A percentile compares a stretch with the other conserved stretches of the same genome.
Conservation (phyloP, 2,329 filamentous ascomycete species). For the Sporothrix pseudoabietina region DNA sequence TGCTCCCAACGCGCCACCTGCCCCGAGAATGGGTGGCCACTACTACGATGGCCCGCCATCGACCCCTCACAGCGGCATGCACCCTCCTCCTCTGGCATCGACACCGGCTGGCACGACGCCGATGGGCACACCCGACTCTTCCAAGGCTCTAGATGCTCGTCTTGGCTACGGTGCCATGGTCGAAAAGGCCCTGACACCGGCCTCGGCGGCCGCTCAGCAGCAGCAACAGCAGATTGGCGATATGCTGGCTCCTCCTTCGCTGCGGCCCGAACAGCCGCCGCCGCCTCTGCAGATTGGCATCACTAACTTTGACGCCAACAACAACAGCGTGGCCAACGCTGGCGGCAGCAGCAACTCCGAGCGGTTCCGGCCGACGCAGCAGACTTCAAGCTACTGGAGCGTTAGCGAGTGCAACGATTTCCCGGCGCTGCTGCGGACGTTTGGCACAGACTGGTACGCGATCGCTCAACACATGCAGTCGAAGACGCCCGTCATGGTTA, state of each 20-base stretch:
- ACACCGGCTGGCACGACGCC: neutral
- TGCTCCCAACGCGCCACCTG: slow-evolving; percentile 37
- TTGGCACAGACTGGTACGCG: slow-evolving; percentile 75
- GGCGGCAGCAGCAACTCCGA: slow-evolving; percentile 37
- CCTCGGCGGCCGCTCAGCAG: slow-evolving; percentile 31
- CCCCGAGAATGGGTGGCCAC: slow-evolving; percentile 36
- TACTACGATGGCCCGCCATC: slow-evolving; percentile 11
- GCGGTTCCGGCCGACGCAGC: slow-evolving; percentile 53
- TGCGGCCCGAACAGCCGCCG: slow-evolving; percentile 56
- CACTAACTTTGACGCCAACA: slow-evolving; percentile 53
- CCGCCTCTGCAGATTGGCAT: slow-evolving; percentile 51
- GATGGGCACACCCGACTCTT: neutral
- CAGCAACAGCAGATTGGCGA: slow-evolving; percentile 50
- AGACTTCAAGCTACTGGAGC: slow-evolving; percentile 84
- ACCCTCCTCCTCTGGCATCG: slow-evolving; percentile 21
- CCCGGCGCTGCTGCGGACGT: slow-evolving; percentile 68
- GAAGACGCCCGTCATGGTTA: slow-evolving; percentile 84
- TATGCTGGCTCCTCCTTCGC: slow-evolving; percentile 58
- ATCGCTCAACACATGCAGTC: slow-evolving; percentile 80
- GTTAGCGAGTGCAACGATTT: slow-evolving; percentile 80
- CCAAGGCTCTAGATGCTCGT: neutral
- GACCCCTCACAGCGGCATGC: slow-evolving; percentile 35
- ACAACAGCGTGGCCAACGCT: neutral
- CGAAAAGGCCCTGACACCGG: slow-evolving; percentile 22
- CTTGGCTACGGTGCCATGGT: slow-evolving; percentile 20